Base-by-base conservation (phyloP, 2,329 filamentous ascomycete species). In the Geosmithia flava region DNA sequence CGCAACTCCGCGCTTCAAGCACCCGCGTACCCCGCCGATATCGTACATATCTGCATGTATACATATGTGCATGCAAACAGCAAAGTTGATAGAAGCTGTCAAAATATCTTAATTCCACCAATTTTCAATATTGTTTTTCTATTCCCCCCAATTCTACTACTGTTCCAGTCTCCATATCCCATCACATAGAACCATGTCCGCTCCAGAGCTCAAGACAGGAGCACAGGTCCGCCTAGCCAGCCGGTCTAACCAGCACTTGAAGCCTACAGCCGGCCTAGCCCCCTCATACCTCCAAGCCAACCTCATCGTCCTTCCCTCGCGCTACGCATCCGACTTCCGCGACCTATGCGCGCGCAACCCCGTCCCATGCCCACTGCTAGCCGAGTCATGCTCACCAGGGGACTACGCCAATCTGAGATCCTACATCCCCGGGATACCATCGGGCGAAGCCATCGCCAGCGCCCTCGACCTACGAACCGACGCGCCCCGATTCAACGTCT, bases 321-420 rank as follows among this genome's bases (percentile, higher is more conserved):
- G 63, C 30, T 76, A 80, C 58, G 78, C 79, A 13, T 47, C 63
- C 17, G 75, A 81, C 57, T 83, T 82, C 58, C 69, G 72, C 13
- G 58, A 69, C 17, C 71, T 83, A 20, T 83, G 79, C 58, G 65
- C 67, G 1, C 70, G 78, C 45, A 83, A 83, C 53, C 76, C 79
- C 2, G 78, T 82, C 0, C 72, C 79, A 0, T 83, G 79, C 54
- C 79, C 79, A 1, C 62, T 83, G 0, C 64, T 83, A 10, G 77
- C 72, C 13, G 72, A 76, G 55, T 77, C 72, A 3, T 60, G 62
- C 0, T 42, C 52, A 0, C 60, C 65, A 0, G 78, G 78, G 3
- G 56, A 62, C 41, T 72, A 62, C 51, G 55, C 60, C 44, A 51
- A 58, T 2, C 55, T 74, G n/a, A 64, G 59, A 19, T 64, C 63